These are phyloP conservation scores for Alopecurus myosuroides DNA, from an alignment of 176 grass and related monocot species.

Conservation along the genomic window DNA sequence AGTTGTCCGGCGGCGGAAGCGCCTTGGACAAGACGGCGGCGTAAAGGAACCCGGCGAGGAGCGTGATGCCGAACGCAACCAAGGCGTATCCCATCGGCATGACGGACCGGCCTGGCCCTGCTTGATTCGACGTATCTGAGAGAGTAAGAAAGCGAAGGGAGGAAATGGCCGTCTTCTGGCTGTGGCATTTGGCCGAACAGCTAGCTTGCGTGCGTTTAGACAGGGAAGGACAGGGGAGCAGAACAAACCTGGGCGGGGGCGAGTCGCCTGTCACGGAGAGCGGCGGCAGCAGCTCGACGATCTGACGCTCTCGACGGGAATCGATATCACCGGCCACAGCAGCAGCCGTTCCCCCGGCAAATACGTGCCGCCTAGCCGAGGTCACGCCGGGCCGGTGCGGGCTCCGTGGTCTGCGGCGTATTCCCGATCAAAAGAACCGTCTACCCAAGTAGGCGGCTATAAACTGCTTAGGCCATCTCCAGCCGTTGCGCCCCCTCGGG, in stretches of 20 bases:
- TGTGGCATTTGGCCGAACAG: neutral
- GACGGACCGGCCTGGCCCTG: neutral
- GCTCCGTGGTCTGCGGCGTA: neutral
- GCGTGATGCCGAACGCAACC: constrained; percentile 20
- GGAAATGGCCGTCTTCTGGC: neutral
- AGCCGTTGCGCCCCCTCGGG: too few relatives aligned
- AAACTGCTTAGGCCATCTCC: too few relatives aligned
- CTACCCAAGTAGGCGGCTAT: too few relatives aligned
- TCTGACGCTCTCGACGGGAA: neutral
- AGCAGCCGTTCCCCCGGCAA: neutral
- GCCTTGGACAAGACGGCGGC: constrained; percentile 41
- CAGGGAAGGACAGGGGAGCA: neutral
- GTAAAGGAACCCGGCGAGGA: constrained; percentile 43
- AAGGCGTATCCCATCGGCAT: constrained; percentile 6
- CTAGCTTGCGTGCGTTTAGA: neutral
- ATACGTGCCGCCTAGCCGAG: neutral
- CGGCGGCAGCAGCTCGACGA: neutral
- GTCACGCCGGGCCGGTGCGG: neutral
- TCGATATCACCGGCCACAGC: neutral
- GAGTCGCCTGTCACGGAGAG: neutral
- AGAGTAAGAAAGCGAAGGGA: neutral
- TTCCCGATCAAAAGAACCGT: too few relatives aligned
- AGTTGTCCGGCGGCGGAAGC: constrained; percentile 34
- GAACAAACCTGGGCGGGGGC: neutral
- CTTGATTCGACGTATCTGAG: neutral